A percentile compares a stretch with the other conserved stretches of the same genome.
phyloP scores from a whole-genome alignment of 176 grass and related monocot species.

The Secale cereale region DNA sequence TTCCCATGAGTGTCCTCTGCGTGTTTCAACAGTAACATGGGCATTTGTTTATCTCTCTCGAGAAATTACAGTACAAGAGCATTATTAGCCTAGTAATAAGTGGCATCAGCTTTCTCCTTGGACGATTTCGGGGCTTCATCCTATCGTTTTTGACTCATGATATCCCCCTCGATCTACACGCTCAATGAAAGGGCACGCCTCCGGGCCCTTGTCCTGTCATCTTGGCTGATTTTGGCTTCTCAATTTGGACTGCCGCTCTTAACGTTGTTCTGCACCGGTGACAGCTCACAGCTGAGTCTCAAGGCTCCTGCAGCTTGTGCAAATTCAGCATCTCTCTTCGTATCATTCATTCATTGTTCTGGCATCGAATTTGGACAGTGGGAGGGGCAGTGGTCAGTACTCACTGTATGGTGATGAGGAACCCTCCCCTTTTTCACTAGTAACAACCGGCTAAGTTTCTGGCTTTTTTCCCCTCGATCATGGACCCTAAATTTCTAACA shows the following conservation, averaged over 20 bases:
- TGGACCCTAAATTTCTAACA: conserved; percentile 18
- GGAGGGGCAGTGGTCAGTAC: neutral
- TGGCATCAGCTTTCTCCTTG: neutral
- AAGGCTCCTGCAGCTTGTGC: neutral
- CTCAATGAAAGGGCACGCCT: neutral
- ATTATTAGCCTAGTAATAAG: conserved; percentile 6
- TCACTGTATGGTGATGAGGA: conserved; percentile 1
- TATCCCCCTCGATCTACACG: neutral
- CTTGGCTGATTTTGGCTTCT: neutral
- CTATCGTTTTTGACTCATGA: conserved; percentile 10
- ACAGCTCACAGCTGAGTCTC: neutral
- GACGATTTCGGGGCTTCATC: neutral
- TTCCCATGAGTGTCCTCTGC: neutral
- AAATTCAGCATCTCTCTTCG: neutral
- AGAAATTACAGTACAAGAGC: conserved; percentile 16
- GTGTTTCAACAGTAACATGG: neutral
- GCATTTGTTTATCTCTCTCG: conserved; percentile 3
- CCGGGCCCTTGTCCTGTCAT: neutral
- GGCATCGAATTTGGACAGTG: conserved; percentile 4
- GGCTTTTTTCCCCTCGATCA: conserved; percentile 9
- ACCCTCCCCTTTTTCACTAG: neutral
- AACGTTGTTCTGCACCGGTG: neutral
- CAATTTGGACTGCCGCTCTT: neutral
- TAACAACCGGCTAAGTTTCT: conserved; percentile 14
- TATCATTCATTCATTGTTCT: conserved; percentile 36